A percentile compares a stretch with the other conserved stretches of the same genome.
phyloP scores from a whole-genome alignment of 1,284 basidiomycete genomes.

The Tranzscheliella williamsii region DNA sequence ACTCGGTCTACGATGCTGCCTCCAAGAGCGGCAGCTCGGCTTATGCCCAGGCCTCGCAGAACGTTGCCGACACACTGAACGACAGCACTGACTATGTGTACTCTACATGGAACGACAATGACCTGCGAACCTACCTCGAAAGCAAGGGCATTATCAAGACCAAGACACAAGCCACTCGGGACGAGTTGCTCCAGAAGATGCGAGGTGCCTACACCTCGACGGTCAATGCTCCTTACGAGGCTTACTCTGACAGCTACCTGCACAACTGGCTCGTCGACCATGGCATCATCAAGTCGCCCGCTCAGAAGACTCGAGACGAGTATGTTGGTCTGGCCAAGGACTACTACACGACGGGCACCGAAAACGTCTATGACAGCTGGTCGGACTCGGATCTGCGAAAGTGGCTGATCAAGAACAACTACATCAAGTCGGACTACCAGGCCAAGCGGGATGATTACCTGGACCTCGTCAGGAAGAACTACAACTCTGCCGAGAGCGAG shows the following conservation, averaged over 20 bases:
- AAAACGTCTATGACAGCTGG: constrained; percentile 55
- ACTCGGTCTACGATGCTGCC: constrained; percentile 4
- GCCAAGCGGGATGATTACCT: constrained; percentile 50
- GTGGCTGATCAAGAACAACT: constrained; percentile 50
- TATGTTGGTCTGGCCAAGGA: constrained; percentile 46
- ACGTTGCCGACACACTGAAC: constrained; percentile 25
- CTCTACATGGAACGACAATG: constrained; percentile 53
- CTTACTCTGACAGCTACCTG: constrained; percentile 54
- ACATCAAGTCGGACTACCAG: constrained; percentile 48
- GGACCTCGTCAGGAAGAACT: constrained; percentile 43
- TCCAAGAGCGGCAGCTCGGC: constrained; percentile 39
- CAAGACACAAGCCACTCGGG: constrained; percentile 43
- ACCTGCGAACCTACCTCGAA: constrained; percentile 50
- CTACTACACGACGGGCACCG: constrained; percentile 52
- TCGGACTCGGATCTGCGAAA: constrained; percentile 49
- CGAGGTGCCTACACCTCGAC: constrained; percentile 46
- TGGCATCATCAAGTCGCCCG: constrained; percentile 43
- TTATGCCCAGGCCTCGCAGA: constrained; percentile 43
- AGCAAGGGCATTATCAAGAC: constrained; percentile 50
- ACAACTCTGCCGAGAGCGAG: constrained; percentile 36
- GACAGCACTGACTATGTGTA: constrained; percentile 58
- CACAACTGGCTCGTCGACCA: constrained; percentile 59
- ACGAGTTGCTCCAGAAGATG: constrained; percentile 47
- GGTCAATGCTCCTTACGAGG: constrained; percentile 54
- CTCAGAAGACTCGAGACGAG: constrained; percentile 54